Base-by-base conservation (phyloP, 495 filamentous ascomycete species). In the Cairneyella variabilis region DNA sequence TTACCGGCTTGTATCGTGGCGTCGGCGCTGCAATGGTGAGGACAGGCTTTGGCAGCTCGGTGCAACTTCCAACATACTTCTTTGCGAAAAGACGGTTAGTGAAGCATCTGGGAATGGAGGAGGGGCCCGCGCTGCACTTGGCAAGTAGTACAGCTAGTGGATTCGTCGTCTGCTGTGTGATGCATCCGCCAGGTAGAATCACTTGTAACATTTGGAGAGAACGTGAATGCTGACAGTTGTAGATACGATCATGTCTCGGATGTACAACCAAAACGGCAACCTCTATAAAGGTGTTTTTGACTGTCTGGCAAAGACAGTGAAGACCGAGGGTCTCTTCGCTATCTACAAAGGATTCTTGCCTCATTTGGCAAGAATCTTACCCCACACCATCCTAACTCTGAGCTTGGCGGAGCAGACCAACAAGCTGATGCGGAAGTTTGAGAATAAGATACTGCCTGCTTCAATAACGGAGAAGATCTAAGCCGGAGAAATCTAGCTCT, bases 251-350 rank as follows among this genome's bases (percentile, higher is more conserved):
- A 99, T 99, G 93, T 91, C 87, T 45, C 85, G 93, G 28, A 86
- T 99, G 79, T 99, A 99, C 73, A 99, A 99, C 74, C 93, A 99
- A 70, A 92, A 91, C 48, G 93, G 93, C 25, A 96, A 97, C 65
- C 82, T 97, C 3, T 99, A 99, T 73, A 84, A 78, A 57, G 86
- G 90, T 49, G 89, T 91, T 0, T 90, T 93, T 54, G 93, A 99
- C 71, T 99, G 93, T 67, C 67, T 97, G 38, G 81, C 76, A 63
- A 90, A 96, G 73, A 99, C 93, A 0, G 77, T 99, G 60, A 82
- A 82, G 64, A 96, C 90, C 0, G 93, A 99, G 66, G 93, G 93
- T 20, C 58, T 95, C 22, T 67, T 97, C 25, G 93, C 93, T 51
- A 92, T 99, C 43, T 99, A 99, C 73, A 99, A 99, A 75, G 93